phyloP scores from a whole-genome alignment of 1,284 basidiomycete genomes.

The Peniophora sp. region DNA sequence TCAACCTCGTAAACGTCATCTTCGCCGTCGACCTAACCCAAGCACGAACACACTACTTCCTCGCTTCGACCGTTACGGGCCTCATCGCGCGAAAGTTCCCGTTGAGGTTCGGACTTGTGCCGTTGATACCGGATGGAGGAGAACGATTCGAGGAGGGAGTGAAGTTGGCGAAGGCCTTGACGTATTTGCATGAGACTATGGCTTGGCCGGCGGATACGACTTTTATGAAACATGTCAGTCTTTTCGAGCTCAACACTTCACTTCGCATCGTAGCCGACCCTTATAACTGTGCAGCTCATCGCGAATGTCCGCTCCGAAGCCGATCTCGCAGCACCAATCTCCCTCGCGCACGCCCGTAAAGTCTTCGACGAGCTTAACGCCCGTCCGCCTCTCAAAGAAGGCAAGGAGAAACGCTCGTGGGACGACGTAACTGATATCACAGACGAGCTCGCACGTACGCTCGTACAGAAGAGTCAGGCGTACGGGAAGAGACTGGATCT shows the following conservation, averaged over 20 bases:
- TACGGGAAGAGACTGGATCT: constrained; percentile 52
- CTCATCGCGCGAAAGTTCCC: constrained; percentile 71
- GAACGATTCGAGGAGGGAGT: constrained; percentile 51
- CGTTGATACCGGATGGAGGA: constrained; percentile 29
- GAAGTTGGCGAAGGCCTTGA: constrained; percentile 68
- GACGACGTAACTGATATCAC: constrained; percentile 32
- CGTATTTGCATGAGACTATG: constrained; percentile 61
- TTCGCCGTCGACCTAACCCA: constrained; percentile 74
- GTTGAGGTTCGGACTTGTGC: constrained; percentile 80
- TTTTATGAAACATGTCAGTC: constrained; percentile 31
- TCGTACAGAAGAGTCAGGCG: constrained; percentile 33
- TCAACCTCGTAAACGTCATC: constrained; percentile 79
- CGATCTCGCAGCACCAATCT: not conserved
- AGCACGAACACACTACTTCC: constrained; percentile 48
- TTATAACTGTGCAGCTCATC: not conserved
- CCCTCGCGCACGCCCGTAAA: not conserved
- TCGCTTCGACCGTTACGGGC: constrained; percentile 54
- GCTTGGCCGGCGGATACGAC: constrained; percentile 50
- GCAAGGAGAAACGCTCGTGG: constrained; percentile 21
- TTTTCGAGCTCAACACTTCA: not conserved
- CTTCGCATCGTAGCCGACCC: constrained; percentile 21
- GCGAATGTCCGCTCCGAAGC: not conserved
- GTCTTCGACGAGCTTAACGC: not conserved
- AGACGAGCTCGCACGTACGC: constrained; percentile 14
- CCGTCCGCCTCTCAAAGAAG: constrained; percentile 11